phyloP scores from a whole-genome alignment of 2,329 filamentous ascomycete species.

The Colletotrichum incanum region DNA sequence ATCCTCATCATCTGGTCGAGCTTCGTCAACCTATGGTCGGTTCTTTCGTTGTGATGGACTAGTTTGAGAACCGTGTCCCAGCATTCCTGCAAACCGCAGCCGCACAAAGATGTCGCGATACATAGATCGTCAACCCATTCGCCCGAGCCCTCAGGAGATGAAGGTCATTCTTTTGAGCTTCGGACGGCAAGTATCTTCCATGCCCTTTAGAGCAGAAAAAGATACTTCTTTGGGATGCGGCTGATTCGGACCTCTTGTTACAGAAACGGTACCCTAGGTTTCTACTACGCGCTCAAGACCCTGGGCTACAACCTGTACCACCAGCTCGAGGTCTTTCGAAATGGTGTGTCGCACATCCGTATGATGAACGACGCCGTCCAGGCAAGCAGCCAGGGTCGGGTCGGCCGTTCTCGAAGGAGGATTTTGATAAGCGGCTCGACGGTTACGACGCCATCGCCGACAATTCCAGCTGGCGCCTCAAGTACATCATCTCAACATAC shows the following conservation, averaged over 20 bases:
- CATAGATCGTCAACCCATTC: constrained; percentile 54
- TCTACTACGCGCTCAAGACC: constrained; percentile 53
- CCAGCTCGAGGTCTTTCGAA: constrained; percentile 50
- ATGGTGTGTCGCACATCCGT: constrained; percentile 46
- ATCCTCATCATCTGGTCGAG: too few species aligned
- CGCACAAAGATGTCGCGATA: constrained; percentile 51
- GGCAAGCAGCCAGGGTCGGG: constrained; percentile 48
- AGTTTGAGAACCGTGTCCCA: not conserved
- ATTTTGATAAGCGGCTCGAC: constrained; percentile 59
- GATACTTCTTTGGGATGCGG: not conserved
- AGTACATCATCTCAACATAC: constrained; percentile 50
- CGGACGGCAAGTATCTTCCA: constrained; percentile 50
- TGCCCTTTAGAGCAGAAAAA: not conserved
- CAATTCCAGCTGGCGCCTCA: constrained; percentile 49
- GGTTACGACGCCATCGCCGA: constrained; percentile 51
- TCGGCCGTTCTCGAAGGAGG: constrained; percentile 51
- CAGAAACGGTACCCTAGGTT: constrained; percentile 54
- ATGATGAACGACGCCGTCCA: constrained; percentile 51
- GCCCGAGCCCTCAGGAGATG: constrained; percentile 50
- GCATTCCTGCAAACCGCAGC: not conserved
- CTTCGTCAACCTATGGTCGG: too few species aligned
- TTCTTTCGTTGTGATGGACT: not conserved
- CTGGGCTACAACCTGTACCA: constrained; percentile 57
- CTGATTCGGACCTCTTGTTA: not conserved
- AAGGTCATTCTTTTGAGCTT: constrained; percentile 56